Conservation (phyloP, 2,329 filamentous ascomycete genomes). For the Sordariomycetes sp. region DNA sequence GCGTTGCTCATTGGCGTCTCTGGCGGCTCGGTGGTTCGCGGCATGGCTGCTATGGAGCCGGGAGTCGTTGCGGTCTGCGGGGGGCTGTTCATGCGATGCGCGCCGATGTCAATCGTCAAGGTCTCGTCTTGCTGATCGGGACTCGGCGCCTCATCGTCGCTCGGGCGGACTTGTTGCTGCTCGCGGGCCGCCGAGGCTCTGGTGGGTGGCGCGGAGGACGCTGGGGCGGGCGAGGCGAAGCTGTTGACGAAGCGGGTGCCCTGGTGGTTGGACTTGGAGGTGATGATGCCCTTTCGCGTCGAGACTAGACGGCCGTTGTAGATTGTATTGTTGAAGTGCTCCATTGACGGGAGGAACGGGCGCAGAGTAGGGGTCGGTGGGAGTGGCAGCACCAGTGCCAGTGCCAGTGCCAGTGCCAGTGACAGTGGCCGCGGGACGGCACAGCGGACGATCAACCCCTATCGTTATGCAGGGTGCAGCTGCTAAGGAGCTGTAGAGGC, state of each 20-base stretch:
- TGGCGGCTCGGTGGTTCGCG: not conserved
- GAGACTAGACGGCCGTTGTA: slow-evolving; percentile 25
- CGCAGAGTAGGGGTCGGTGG: no score
- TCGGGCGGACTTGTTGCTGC: no score
- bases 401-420: no score
- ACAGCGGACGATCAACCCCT: no score
- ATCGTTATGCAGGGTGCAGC: no score
- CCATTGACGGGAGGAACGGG: no score
- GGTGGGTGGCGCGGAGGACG: not conserved
- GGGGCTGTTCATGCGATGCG: not conserved
- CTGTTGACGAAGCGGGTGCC: slow-evolving; percentile 29
- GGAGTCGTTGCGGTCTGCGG: not conserved
- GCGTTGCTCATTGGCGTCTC: slow-evolving; percentile 1
- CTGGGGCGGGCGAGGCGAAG: slow-evolving; percentile 7
- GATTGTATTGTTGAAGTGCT: slow-evolving; percentile 26
- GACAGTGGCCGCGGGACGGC: no score
- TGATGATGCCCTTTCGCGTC: slow-evolving; percentile 26
- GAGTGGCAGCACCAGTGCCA: no score
- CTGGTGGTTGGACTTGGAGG: slow-evolving; percentile 28
- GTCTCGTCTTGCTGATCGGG: not conserved
- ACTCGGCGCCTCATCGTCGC: no score
- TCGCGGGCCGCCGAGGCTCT: not conserved
- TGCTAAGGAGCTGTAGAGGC: no score
- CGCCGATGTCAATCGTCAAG: not conserved
- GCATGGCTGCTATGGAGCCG: not conserved